Percentiles rank a stretch among this genome's conserved stretches.
These are phyloP conservation scores for Coniosporium tulheliwenetii DNA, from an alignment of 2,329 filamentous ascomycete species.

Conservation along the genomic window DNA sequence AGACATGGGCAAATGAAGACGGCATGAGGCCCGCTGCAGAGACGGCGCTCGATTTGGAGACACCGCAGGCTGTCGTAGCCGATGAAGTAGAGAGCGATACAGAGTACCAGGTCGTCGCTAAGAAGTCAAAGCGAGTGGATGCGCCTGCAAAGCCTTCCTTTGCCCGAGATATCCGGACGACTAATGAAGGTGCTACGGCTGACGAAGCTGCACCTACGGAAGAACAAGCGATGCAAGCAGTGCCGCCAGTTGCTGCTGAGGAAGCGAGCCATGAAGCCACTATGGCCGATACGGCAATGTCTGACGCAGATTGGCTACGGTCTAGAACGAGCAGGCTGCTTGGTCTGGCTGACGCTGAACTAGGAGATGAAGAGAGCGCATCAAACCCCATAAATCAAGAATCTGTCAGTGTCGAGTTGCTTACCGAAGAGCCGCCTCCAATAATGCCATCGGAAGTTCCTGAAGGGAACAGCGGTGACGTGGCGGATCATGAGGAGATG, in stretches of 20 bases:
- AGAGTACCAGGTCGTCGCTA: constrained; percentile 53
- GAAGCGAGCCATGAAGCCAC: constrained; percentile 7
- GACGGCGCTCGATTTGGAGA: neutral
- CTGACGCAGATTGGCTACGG: constrained; percentile 83
- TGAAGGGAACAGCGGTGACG: neutral
- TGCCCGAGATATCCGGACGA: neutral
- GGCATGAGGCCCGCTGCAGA: constrained; percentile 4
- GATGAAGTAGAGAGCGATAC: constrained; percentile 48
- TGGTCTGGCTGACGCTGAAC: constrained; percentile 66
- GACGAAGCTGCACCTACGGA: neutral
- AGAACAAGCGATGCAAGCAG: constrained; percentile 3
- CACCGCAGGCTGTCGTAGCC: constrained; percentile 6
- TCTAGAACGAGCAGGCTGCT: constrained; percentile 75
- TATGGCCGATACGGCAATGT: constrained; percentile 27
- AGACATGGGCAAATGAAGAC: constrained; percentile 45
- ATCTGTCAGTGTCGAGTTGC: neutral
- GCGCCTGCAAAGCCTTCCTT: too few species aligned
- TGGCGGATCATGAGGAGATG: neutral
- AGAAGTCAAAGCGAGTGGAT: constrained; percentile 20
- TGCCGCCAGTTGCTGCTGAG: constrained; percentile 1
- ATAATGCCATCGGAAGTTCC: neutral
- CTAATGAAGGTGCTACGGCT: neutral
- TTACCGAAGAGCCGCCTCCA: neutral
- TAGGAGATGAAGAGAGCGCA: constrained; percentile 18
- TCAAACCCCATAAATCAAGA: neutral